phyloP scores from a whole-genome alignment of 2,329 filamentous ascomycete genomes.

The Diplodia corticola region DNA sequence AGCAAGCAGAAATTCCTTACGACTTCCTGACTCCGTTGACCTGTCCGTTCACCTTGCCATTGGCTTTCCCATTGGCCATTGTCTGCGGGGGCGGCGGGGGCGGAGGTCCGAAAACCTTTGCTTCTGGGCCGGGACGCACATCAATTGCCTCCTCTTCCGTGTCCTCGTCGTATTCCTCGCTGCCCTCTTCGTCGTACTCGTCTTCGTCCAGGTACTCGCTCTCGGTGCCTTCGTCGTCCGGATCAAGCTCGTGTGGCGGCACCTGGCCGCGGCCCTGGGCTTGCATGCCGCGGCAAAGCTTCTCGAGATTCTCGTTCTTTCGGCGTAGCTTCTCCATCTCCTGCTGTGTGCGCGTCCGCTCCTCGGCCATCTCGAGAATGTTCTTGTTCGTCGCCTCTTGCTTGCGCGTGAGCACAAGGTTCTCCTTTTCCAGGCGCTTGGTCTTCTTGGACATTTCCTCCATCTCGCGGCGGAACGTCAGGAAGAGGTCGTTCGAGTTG shows the following conservation, averaged over 20 bases:
- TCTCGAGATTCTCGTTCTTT: conserved; percentile 88
- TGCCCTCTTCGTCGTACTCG: conserved; percentile 46
- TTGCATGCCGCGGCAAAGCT: conserved; percentile 95
- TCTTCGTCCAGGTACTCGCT: conserved; percentile 45
- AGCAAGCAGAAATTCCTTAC: conserved; percentile 19
- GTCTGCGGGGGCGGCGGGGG: conserved; percentile 38
- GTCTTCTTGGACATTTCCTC: conserved; percentile 99
- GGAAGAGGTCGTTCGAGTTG: conserved; percentile 95
- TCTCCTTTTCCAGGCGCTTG: conserved; percentile 94
- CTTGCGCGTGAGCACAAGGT: conserved; percentile 84
- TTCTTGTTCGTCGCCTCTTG: conserved; percentile 92
- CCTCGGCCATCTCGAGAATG: conserved; percentile 96
- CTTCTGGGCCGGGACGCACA: conserved; percentile 28
- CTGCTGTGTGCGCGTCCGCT: conserved; percentile 73
- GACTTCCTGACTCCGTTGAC: conserved; percentile 37
- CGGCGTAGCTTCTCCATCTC: conserved; percentile 77
- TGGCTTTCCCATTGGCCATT: conserved; percentile 35
- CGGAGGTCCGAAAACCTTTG: conserved; percentile 35
- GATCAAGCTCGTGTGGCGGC: conserved; percentile 49
- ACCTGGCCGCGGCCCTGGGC: conserved; percentile 82
- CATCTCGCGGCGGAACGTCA: conserved; percentile 98
- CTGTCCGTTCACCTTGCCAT: conserved; percentile 37
- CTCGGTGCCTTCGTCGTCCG: conserved; percentile 57
- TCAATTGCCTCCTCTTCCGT: conserved; percentile 56
- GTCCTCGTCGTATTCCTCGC: conserved; percentile 57